Percentiles rank a stretch among this genome's conserved stretches.
Evolutionary conservation across 495 filamentous ascomycete genomes (phyloP).

Genomic region (Penicillium pulvis): DNA sequence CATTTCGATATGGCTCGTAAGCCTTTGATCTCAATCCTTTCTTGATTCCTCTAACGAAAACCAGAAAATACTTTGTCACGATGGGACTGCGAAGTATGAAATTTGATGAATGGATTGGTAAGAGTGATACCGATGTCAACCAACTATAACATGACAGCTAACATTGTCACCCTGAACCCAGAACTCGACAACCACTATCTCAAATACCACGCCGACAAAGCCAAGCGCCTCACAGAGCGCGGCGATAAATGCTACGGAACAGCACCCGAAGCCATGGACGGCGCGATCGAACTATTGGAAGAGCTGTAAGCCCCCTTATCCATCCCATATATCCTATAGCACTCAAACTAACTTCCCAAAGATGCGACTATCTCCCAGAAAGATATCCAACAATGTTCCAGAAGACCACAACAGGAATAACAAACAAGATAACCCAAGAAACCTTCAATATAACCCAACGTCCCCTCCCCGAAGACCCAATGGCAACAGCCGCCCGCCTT

Average conservation of each 20-base stretch:
- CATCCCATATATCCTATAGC: background rate
- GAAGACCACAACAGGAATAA: slow-evolving; percentile 64
- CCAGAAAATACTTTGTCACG: slow-evolving; percentile 68
- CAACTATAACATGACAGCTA: background rate
- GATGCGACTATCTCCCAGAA: slow-evolving; percentile 71
- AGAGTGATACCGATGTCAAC: slow-evolving; percentile 4
- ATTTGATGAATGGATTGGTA: slow-evolving; percentile 81
- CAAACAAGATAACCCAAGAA: slow-evolving; percentile 74
- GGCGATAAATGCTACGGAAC: slow-evolving; percentile 71
- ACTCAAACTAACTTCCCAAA: slow-evolving; percentile 14
- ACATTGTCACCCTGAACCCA: slow-evolving; percentile 18
- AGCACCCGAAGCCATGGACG: slow-evolving; percentile 72
- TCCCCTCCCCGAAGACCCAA: slow-evolving; percentile 78
- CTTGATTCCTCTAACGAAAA: background rate
- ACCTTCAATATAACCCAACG: slow-evolving; percentile 67
- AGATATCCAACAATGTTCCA: slow-evolving; percentile 75
- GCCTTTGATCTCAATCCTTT: slow-evolving; percentile 10
- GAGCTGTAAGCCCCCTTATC: slow-evolving; percentile 54
- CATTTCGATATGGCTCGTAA: slow-evolving; percentile 78
- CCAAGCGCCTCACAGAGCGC: slow-evolving; percentile 67
- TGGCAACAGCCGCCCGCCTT: slow-evolving; percentile 71
- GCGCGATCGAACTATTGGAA: slow-evolving; percentile 77
- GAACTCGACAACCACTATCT: slow-evolving; percentile 85
- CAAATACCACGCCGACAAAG: slow-evolving; percentile 75
- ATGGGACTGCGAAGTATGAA: slow-evolving; percentile 81